Evolutionary conservation across 2,329 filamentous ascomycete genomes (phyloP), one percentile per base, ranked within the genome.

Genomic region (Metarhizium brunneum): DNA sequence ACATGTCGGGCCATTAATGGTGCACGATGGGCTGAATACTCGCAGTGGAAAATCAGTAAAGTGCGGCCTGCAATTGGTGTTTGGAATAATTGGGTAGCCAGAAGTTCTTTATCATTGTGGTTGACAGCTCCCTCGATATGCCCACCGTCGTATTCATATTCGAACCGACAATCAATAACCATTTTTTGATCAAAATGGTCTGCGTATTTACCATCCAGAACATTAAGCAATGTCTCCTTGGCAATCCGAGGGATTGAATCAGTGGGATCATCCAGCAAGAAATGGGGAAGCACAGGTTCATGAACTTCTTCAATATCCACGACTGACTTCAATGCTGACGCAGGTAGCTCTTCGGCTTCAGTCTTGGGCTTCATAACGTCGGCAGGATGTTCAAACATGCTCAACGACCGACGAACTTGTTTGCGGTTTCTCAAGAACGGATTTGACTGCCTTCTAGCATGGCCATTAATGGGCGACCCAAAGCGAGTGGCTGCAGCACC

Each of bases 111-210:
- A 75, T 96, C 90, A 73, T 96, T 97, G 77, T 91, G 94, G 76
- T 99, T 99, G 73, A 96, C 79, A 47, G 94, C 94, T 18, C 88
- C 88, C 62, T 91, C 83, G 67, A 99, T 96, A 70, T 99, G 94
- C 38, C 94, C 94, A 56, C 94, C 94, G 16, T 96, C 87, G 69
- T 95, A 99, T 73, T 99, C 94, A 71, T 99, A 99, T 77, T 99
- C 94, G 68, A 99, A 99, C 20, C 94, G 88, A 71, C 94, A 99
- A 71, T 99, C 94, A 65, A 99, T 87, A 65, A 99, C 80, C 71
- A 95, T 82, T 69, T 90, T 86, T 68, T 92, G 83, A 58, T 91
- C 85, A 69, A 88, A 97, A 29, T 82, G 71, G 30, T 85, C 79
- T 64, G 84, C 83, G 72, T 86, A 96, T 63, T 88, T 87, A 58